Base-by-base conservation (phyloP, 352 stramenopile genomes). In the Globisporangium emineosum region DNA sequence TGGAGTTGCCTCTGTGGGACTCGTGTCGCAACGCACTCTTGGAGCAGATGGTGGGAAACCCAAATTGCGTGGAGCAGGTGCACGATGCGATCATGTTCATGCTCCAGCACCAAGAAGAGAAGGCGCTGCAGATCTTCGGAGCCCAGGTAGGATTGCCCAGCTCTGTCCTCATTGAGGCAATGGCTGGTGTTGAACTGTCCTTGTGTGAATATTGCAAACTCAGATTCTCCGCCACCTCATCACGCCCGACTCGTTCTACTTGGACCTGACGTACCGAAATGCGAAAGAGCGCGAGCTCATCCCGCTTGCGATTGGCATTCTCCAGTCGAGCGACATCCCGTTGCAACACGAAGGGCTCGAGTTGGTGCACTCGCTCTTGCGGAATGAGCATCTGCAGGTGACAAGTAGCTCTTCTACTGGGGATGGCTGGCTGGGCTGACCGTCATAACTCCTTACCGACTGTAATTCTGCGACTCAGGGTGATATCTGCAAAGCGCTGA, bases 261-360 rank as follows among this genome's bases (percentile, higher is more conserved):
- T 73, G 40, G 71, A 89, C 27, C 30, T 57, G 2, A 27, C 62
- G 9, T 89, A 87, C 60, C 66, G 71, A 32, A 32, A 40, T 2
- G 52, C 52, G 8, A 84, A 82, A 33, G 64, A 81, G 23, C 21
- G 37, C 2, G 71, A 78, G 33, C 70, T 88, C 9, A 64, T 89
- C 9, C 59, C 70, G 17, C 52, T 85, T 3, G 72, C 66, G 5
- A 57, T 83, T 2, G 52, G 49, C 25, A 62, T 86, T 7, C 57
- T 90, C 9, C 64, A 76, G 17, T 74, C 77, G 13, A 56, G 32
- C 2, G 66, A 79, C 33, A 60, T 81, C 1, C 73, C 64, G 19
- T 64, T 89, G n/a, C 78, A 86, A 35, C 81, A 89, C 40, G 78
- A 90, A 65, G 80, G 73, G 1, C 68, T 91, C 8, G 83, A 89